phyloP scores from a whole-genome alignment of 768 basidiomycete species.

The Lactarius indigo region DNA sequence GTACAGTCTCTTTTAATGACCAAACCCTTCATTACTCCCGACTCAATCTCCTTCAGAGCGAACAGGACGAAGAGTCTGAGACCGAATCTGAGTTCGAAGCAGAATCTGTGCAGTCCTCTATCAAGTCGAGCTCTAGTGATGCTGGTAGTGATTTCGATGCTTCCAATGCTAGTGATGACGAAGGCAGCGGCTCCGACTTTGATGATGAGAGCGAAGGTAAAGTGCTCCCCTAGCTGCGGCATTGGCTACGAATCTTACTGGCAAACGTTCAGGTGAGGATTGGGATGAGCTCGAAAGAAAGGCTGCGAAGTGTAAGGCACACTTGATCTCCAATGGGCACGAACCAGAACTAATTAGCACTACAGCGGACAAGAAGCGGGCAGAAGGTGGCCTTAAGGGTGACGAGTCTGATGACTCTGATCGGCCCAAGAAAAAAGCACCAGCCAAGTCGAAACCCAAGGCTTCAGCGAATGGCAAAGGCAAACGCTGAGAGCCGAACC shows the following conservation, averaged over 20 bases:
- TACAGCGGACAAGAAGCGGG: slow-evolving; percentile 46
- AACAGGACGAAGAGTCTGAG: slow-evolving; percentile 59
- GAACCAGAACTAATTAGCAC: slow-evolving; percentile 9
- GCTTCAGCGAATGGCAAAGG: slow-evolving; percentile 31
- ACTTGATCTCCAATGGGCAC: slow-evolving; percentile 19
- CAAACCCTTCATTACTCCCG: neutral
- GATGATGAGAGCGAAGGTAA: slow-evolving; percentile 59
- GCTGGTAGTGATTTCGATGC: slow-evolving; percentile 55
- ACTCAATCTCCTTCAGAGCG: slow-evolving; percentile 38
- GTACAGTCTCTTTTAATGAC: slow-evolving; percentile 37
- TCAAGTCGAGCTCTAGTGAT: slow-evolving; percentile 33
- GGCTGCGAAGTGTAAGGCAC: slow-evolving; percentile 70
- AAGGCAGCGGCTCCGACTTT: slow-evolving; percentile 67
- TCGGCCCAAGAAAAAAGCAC: slow-evolving; percentile 39
- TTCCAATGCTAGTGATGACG: slow-evolving; percentile 51
- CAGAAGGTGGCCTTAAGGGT: slow-evolving; percentile 31
- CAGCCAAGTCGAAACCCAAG: slow-evolving; percentile 31
- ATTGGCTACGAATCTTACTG: slow-evolving; percentile 10
- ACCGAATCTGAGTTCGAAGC: slow-evolving; percentile 60
- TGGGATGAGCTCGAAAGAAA: slow-evolving; percentile 96
- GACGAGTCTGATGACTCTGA: slow-evolving; percentile 41
- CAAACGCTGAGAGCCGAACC: slow-evolving; percentile 21
- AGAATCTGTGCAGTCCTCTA: slow-evolving; percentile 40
- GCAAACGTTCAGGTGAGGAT: slow-evolving; percentile 60
- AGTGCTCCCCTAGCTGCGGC: slow-evolving; percentile 8